These are phyloP conservation scores for Trichophyton simii DNA, from an alignment of 2,329 filamentous ascomycete genomes.

Conservation along the genomic window DNA sequence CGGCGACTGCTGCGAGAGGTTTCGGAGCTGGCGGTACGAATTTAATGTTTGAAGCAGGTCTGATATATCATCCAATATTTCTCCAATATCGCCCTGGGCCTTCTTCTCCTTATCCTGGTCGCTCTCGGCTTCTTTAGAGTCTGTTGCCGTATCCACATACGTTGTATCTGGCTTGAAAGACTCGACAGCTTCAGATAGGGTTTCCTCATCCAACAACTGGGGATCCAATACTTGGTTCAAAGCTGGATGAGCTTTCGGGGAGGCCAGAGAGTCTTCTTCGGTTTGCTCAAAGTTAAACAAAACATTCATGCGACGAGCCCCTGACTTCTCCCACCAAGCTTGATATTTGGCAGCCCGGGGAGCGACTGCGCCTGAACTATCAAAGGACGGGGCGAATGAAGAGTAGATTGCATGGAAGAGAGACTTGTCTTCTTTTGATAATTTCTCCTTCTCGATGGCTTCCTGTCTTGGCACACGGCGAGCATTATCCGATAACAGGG, in stretches of 20 bases:
- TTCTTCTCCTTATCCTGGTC: constrained; percentile 21
- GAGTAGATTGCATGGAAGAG: constrained; percentile 28
- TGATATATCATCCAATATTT: constrained; percentile 45
- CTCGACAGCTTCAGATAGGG: constrained; percentile 32
- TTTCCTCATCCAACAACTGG: constrained; percentile 23
- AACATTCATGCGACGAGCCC: constrained; percentile 26
- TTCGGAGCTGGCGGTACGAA: constrained; percentile 50
- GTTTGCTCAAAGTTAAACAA: constrained; percentile 21
- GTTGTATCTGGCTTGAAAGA: constrained; percentile 26
- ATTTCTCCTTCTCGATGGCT: background rate
- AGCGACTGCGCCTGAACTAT: constrained; percentile 34
- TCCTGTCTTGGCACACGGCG: background rate
- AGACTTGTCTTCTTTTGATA: constrained; percentile 19
- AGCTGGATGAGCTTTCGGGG: constrained; percentile 13
- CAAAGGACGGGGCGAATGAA: constrained; percentile 37
- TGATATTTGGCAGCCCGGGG: constrained; percentile 31
- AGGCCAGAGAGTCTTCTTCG: background rate
- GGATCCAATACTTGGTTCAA: background rate
- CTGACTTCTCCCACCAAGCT: constrained; percentile 36
- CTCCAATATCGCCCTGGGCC: constrained; percentile 36
- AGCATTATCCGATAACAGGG: background rate
- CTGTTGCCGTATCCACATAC: constrained; percentile 10
- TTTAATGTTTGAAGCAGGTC: constrained; percentile 49
- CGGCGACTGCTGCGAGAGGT: constrained; percentile 25
- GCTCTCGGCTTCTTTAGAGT: constrained; percentile 17